Evolutionary conservation across 805 yeast species (phyloP), one percentile per base, ranked within the genome.

Genomic region (Zygotorulaspora chibaensis): DNA sequence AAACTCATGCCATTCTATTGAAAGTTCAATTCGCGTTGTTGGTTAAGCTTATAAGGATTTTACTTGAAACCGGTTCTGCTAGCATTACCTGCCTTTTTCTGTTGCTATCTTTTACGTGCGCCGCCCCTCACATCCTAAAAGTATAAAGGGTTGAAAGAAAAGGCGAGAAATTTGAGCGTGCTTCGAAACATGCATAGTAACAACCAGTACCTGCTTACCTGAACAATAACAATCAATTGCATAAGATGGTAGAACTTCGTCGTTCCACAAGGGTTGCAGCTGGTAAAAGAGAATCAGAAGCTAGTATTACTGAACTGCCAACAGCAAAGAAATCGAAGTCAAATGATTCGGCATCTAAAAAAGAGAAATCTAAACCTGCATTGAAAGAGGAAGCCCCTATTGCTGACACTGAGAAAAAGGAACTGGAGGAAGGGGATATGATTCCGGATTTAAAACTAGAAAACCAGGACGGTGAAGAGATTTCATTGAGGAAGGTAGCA

Each of bases 391-490:
- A 46, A 25, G 38, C 46, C n/a, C 36, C 41, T 34, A 45, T 35
- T n/a, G 16, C 36, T 4, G 52, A 46, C 16, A 43, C 38, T 17
- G 47, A 41, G 39, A 39, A 40, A 8, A 33, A 38, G 4, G 60
- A 54, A 26, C 41, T 74, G 30, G 62, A 76, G 45, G 69, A 79
- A 13, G 93, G 90, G 23, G 89, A 80, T 57, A 65, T 64, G 8
- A 73, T 86, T 37, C 95, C 95, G 11, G 82, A 79, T 47, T 53
- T 88, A 37, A 71, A 73, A 1, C 69, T 89, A 35, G 53, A 70
- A 43, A 80, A 87, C 59, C 91, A 91, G 65, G 83, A 84, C 52
- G 88, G 77, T n/a, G 71, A 79, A 30, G 76, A 74, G 29, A 74
- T 84, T 15, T 72, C 77, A 30, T 59, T 84, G 51, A 70, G 66